Percentiles rank a stretch among this genome's conserved stretches.
Evolutionary conservation across 2,329 filamentous ascomycete genomes (phyloP).

Genomic region (Didymella pinodella): DNA sequence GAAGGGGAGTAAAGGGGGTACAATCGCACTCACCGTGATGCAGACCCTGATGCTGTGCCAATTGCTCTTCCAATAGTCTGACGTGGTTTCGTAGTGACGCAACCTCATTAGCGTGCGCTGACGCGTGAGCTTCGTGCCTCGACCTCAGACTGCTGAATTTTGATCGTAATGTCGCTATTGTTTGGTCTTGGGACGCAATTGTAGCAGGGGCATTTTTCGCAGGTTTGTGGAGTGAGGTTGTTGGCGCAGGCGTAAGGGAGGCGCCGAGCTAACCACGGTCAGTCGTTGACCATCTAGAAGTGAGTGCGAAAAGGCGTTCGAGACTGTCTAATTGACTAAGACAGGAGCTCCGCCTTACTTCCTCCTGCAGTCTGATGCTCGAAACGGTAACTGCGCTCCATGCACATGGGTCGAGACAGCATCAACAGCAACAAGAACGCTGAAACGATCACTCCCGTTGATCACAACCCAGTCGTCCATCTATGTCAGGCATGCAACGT

Average conservation of each 20-base stretch:
- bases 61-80: constrained; percentile 49
- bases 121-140: constrained; percentile 52
- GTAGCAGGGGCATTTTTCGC: constrained; percentile 42
- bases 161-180: constrained; percentile 43
- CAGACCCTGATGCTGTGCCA: constrained; percentile 35
- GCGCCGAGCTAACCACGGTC: constrained; percentile 30
- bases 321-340: neutral
- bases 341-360: neutral
- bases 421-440: neutral
- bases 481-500: constrained; percentile 30
- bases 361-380: constrained; percentile 6
- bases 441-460: constrained; percentile 8
- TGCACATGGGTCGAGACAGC: constrained; percentile 3
- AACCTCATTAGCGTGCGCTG: constrained; percentile 51
- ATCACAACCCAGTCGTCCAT: constrained; percentile 8
- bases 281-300: constrained; percentile 15
- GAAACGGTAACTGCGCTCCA: constrained; percentile 4
- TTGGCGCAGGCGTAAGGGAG: constrained; percentile 21
- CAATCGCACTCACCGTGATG: constrained; percentile 40
- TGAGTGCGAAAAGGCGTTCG: neutral
- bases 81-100: constrained; percentile 51
- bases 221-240: constrained; percentile 28
- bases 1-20: constrained; percentile 13
- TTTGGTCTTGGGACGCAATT: constrained; percentile 42
- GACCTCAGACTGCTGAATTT: constrained; percentile 49